These are phyloP conservation scores for Cicer arietinum DNA, from an alignment of 306 rosid species.

Conservation along the genomic window DNA sequence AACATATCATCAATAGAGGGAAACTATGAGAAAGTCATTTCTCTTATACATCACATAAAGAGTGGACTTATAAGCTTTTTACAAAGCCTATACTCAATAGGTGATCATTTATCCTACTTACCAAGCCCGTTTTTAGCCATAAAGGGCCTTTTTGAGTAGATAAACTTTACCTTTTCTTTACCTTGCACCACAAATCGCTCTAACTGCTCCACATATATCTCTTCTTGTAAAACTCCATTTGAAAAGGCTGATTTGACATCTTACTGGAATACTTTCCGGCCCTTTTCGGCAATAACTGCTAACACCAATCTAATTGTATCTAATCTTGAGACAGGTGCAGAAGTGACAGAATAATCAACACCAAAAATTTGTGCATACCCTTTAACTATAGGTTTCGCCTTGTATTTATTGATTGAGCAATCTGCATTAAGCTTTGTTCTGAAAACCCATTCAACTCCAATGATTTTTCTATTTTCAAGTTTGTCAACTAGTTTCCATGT, in stretches of 20 bases:
- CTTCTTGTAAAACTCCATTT: background rate
- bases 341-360: background rate
- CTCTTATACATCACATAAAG: background rate
- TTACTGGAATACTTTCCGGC: background rate
- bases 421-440: background rate
- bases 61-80: background rate
- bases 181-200: background rate
- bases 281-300: background rate
- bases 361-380: slow-evolving; percentile 19
- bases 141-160: background rate
- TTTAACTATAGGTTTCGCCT: background rate
- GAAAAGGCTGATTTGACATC: background rate
- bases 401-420: slow-evolving; percentile 9
- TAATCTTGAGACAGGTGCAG: too few species aligned
- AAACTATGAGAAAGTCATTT: background rate
- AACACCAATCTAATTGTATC: background rate
- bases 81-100: background rate
- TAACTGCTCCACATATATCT: background rate
- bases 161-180: background rate
- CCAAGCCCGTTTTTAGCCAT: background rate
- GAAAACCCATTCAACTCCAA: background rate
- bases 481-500: background rate
- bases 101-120: background rate
- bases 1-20: background rate
- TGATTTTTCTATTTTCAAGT: too few species aligned